Evolutionary conservation across 768 basidiomycete genomes (phyloP), one percentile per base, ranked within the genome.

Genomic region (Kwoniella newhampshirensis): DNA sequence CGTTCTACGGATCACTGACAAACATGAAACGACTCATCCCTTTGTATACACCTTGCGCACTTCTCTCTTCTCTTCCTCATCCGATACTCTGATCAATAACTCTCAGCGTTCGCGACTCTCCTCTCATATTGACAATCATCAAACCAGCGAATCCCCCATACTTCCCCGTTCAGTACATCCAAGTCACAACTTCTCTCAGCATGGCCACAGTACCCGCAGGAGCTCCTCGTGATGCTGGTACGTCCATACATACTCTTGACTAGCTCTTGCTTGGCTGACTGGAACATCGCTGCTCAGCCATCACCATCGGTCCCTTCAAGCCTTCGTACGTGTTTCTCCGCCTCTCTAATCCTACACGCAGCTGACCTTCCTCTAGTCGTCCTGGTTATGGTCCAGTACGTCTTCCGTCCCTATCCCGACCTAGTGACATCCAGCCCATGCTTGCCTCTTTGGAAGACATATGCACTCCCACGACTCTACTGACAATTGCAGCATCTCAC

Each of bases 361-460:
- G 26, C 43, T 26, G 54, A 51, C 43, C 8, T n/a, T 20, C 17
- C 20, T 15, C 1, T 53, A 75, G 74, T 21, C 74, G 75, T 25
- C 75, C 75, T 27, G 75, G 75, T 46, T 76, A 76, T 53, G 75
- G 75, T 18, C 75, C 75, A 45, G 70, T 61, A 42, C 21, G 59
- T 21, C 17, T 26, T 47, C 3, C 21, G 5, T 30, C 54, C 44
- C 35, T 6, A 32, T 28, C 15, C 42, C 25, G 5, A 13, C 39
- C 8, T 32, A 15, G 9, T 8, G n/a, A 30, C n/a, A n/a, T n/a
- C n/a, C n/a, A n/a, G n/a, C n/a, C n/a, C n/a, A n/a, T n/a, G n/a
- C n/a, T n/a, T n/a, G n/a, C n/a, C n/a, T n/a, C n/a, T n/a, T n/a
- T n/a, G n/a, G n/a, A n/a, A n/a, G n/a, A n/a, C n/a, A n/a, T n/a